Evolutionary conservation across 805 yeast genomes (phyloP).

Genomic region (Dipodascus geniculatus): DNA sequence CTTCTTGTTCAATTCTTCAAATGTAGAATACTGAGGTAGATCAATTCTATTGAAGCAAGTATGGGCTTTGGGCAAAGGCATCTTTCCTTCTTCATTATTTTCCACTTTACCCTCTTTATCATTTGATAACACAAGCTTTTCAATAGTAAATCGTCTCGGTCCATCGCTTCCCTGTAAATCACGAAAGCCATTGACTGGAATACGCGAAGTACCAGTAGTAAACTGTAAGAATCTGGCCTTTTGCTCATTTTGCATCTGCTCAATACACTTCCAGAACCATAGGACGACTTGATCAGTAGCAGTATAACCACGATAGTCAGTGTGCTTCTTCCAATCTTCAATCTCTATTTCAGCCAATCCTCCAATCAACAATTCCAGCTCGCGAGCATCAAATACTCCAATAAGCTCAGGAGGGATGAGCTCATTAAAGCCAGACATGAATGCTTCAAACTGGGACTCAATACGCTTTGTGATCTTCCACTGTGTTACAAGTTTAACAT

Average conservation of each 20-base stretch:
- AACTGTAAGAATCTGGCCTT: constrained; percentile 91
- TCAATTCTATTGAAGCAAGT: constrained; percentile 99
- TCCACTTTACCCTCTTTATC: neutral
- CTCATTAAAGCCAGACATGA: constrained; percentile 95
- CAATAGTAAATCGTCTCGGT: constrained; percentile 97
- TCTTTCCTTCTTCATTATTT: constrained; percentile 69
- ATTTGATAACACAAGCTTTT: constrained; percentile 34
- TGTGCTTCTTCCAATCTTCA: constrained; percentile 98
- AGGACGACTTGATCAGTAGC: constrained; percentile 93
- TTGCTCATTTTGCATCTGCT: constrained; percentile 93
- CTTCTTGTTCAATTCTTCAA: constrained; percentile 76
- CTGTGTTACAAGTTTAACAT: constrained; percentile 87
- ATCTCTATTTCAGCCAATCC: constrained; percentile 97
- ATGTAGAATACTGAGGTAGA: constrained; percentile 84
- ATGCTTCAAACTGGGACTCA: constrained; percentile 91
- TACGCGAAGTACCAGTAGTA: constrained; percentile 97
- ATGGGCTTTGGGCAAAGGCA: constrained; percentile 90
- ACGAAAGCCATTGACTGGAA: constrained; percentile 97
- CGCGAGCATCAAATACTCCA: constrained; percentile 95
- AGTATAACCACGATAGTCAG: constrained; percentile 96
- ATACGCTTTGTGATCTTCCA: constrained; percentile 93
- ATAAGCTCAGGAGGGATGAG: constrained; percentile 94
- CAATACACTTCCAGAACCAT: constrained; percentile 96
- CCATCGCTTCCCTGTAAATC: constrained; percentile 99
- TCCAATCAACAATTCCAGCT: constrained; percentile 89